Evolutionary conservation across 371 early-diverging fungal genomes (phyloP), one percentile per base, ranked within the genome.

Genomic region (Thermomucor indicae-seudaticae): DNA sequence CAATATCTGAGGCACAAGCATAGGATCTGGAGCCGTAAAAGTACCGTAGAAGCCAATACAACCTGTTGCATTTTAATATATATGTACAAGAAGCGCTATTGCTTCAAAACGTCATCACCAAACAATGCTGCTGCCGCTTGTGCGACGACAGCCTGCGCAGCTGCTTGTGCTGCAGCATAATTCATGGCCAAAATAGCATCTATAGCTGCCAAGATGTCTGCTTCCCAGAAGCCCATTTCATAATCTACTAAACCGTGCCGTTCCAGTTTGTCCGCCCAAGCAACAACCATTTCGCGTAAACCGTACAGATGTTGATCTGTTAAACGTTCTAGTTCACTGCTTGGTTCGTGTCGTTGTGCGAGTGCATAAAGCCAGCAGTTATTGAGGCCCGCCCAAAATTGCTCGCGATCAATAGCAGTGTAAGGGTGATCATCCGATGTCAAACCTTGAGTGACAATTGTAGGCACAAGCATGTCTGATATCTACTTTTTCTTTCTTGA

Each of bases 221-320:
- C 72, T 57, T 89, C 91, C 88, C 89, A 90, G 57, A 88, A 85
- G 4, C 92, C 92, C 76, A 89, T 82, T 54, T 90, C 88, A 65
- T 91, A 92, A 60, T 92, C 89, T 22, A 92, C 89, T 20, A 92
- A 58, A 0, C 92, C 91, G 69, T 75, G 90, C 32, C 78, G 70
- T 47, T 85, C 86, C 46, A 92, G 60, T n/a, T 75, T 69, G 57
- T 90, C 86, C 17, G 82, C 84, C 89, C 92, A 92, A 4, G 68
- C 60, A 25, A 84, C 76, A 2, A 90, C 82, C 44, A 70, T 75
- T 30, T 78, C 70, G 23, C 84, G 68, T 44, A 91, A 52, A 28
- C 80, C 81, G 53, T 78, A 76, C 32, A 87, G 60, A 49, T 85
- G 84, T 32, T 78, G 80, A 38, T 80, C 78, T 7, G 66, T 70